These are phyloP conservation scores for Sequoiadendron giganteum DNA, from an alignment of 75 land plant genomes.

Conservation along the genomic window DNA sequence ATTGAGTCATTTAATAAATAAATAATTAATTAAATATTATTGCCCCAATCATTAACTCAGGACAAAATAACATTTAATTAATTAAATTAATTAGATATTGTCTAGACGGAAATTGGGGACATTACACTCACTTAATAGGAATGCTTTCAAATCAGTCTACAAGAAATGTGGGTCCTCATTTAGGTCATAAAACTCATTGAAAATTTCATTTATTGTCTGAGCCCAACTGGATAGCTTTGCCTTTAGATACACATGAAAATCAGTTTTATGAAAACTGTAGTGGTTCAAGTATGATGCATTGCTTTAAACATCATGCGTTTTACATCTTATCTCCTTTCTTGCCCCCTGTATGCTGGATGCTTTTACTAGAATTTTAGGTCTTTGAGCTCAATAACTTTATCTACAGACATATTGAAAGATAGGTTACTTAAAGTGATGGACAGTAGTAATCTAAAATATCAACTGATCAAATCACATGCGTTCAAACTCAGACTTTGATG, in stretches of 20 bases:
- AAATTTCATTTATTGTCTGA: background rate
- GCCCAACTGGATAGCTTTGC: background rate
- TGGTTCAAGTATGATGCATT: background rate
- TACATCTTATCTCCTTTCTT: background rate
- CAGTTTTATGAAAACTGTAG: background rate
- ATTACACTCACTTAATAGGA: no score
- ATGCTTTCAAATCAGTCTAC: background rate
- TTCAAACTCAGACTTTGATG: background rate
- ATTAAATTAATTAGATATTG: no score
- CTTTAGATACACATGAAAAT: background rate
- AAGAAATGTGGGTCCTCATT: background rate
- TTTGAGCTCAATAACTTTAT: background rate
- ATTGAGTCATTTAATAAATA: no score
- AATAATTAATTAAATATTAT: no score
- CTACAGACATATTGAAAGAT: background rate
- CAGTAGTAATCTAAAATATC: background rate
- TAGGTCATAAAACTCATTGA: background rate
- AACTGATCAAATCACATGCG: background rate
- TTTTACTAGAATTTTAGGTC: background rate
- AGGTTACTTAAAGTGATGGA: background rate
- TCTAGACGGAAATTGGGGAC: no score
- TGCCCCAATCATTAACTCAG: no score
- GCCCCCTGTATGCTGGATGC: background rate
- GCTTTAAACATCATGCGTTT: background rate
- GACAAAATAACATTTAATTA: no score